These are phyloP conservation scores for Zizania palustris DNA, from an alignment of 202 grass and related monocot genomes.

Conservation along the genomic window DNA sequence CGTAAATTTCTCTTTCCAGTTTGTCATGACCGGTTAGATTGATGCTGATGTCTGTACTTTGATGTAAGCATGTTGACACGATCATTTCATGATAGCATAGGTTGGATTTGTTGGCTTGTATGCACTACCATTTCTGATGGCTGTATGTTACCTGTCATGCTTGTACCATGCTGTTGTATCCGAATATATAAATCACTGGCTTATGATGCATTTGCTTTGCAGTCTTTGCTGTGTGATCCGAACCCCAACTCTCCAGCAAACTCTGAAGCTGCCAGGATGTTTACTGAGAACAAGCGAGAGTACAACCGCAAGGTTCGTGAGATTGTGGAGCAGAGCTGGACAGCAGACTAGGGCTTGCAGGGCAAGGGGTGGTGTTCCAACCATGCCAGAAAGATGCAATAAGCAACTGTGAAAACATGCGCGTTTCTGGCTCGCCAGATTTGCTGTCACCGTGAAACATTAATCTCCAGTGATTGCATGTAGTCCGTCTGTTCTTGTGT, in stretches of 20 bases:
- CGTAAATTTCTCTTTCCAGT: no score
- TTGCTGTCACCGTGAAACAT: slow-evolving; percentile 36
- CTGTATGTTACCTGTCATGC: not conserved
- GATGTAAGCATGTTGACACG: not conserved
- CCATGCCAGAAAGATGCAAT: slow-evolving; percentile 36
- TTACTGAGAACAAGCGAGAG: slow-evolving; percentile 68
- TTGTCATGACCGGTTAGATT: not conserved
- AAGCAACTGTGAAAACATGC: slow-evolving; percentile 17
- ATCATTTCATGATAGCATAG: slow-evolving; percentile 1
- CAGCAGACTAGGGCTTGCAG: slow-evolving; percentile 48
- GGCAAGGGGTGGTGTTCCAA: not conserved
- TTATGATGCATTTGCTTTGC: slow-evolving; percentile 10
- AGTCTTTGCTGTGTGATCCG: slow-evolving; percentile 68
- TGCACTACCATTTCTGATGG: not conserved
- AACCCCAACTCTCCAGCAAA: slow-evolving; percentile 69
- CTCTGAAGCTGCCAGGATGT: slow-evolving; percentile 62
- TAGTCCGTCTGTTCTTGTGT: slow-evolving; percentile 33
- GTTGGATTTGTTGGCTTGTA: not conserved
- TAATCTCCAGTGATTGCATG: slow-evolving; percentile 41
- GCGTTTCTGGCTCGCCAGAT: slow-evolving; percentile 36
- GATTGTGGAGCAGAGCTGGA: slow-evolving; percentile 71
- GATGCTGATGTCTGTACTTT: not conserved
- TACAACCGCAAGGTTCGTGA: slow-evolving; percentile 66
- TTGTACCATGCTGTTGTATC: not conserved
- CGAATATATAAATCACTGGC: not conserved